These are phyloP conservation scores for Teratosphaeria destructans DNA, from an alignment of 2,329 filamentous ascomycete species.

Conservation along the genomic window DNA sequence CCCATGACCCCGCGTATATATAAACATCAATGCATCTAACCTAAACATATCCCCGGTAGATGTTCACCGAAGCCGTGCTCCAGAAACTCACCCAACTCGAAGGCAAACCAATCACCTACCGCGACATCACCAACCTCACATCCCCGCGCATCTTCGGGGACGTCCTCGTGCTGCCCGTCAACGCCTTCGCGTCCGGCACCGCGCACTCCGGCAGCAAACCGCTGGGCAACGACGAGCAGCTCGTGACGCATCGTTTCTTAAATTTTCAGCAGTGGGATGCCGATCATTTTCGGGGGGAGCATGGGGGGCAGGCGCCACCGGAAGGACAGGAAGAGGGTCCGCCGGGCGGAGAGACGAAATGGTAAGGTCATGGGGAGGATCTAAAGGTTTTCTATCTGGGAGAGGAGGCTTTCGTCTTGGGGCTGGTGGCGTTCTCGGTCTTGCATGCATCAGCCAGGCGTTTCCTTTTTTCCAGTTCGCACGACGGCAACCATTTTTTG, in stretches of 20 bases:
- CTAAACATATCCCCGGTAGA: not conserved
- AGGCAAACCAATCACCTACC: not conserved
- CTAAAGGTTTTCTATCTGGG: not conserved
- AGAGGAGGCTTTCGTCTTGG: not conserved
- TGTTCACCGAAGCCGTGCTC: slow-evolving; percentile 11
- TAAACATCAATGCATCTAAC: no score
- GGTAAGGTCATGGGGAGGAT: not conserved
- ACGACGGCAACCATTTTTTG: not conserved
- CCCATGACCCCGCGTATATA: not conserved
- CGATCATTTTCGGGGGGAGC: not conserved
- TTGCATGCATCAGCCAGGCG: not conserved
- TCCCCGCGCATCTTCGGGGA: slow-evolving; percentile 9
- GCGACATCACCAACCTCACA: slow-evolving; percentile 6
- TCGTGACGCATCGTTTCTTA: slow-evolving; percentile 5
- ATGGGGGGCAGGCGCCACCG: not conserved
- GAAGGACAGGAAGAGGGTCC: no score
- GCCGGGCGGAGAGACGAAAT: not conserved
- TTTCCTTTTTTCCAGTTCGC: not conserved
- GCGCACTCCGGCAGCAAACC: slow-evolving; percentile 6
- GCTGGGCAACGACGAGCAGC: slow-evolving; percentile 7
- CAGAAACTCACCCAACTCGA: slow-evolving; percentile 4
- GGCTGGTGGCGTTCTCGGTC: not conserved
- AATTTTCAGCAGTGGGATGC: not conserved
- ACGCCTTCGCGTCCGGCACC: slow-evolving; percentile 8
- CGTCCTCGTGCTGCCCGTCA: slow-evolving; percentile 12